These are phyloP conservation scores for Sindora glabra DNA, from an alignment of 306 rosid species.

Conservation along the genomic window DNA sequence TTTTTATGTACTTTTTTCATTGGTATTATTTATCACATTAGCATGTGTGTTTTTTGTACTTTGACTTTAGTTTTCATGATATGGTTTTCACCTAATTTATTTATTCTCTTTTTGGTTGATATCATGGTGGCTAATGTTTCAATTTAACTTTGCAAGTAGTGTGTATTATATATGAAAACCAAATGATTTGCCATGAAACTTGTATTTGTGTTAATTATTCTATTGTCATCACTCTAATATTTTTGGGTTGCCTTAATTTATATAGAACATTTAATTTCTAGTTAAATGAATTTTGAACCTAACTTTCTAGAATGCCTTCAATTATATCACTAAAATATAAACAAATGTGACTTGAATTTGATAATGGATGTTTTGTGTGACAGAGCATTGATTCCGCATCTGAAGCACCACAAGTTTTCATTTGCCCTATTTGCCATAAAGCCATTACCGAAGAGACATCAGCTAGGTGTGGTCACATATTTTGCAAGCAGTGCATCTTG, in stretches of 20 bases:
- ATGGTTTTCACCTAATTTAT: too few relatives aligned
- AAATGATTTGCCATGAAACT: too few relatives aligned
- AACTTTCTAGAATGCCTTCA: background rate
- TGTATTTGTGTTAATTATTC: too few relatives aligned
- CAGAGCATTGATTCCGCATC: constrained; percentile 13
- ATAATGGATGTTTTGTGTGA: background rate
- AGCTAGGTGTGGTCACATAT: constrained; percentile 48
- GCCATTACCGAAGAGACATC: constrained; percentile 37
- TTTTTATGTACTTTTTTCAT: too few relatives aligned
- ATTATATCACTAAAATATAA: background rate
- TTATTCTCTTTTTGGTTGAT: too few relatives aligned
- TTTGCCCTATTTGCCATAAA: constrained; percentile 37
- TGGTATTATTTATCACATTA: too few relatives aligned
- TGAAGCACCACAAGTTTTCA: constrained; percentile 21
- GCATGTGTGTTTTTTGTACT: too few relatives aligned
- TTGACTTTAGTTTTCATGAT: too few relatives aligned
- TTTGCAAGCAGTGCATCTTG: constrained; percentile 45
- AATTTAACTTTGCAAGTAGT: too few relatives aligned
- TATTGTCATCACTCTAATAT: background rate
- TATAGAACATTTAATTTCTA: background rate
- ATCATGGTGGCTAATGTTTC: too few relatives aligned
- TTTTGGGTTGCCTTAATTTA: background rate
- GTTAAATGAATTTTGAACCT: background rate
- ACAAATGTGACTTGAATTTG: background rate
- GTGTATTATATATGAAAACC: too few relatives aligned